Conservation (phyloP, 2,329 filamentous ascomycete genomes). For the Neofusicoccum sp. region DNA sequence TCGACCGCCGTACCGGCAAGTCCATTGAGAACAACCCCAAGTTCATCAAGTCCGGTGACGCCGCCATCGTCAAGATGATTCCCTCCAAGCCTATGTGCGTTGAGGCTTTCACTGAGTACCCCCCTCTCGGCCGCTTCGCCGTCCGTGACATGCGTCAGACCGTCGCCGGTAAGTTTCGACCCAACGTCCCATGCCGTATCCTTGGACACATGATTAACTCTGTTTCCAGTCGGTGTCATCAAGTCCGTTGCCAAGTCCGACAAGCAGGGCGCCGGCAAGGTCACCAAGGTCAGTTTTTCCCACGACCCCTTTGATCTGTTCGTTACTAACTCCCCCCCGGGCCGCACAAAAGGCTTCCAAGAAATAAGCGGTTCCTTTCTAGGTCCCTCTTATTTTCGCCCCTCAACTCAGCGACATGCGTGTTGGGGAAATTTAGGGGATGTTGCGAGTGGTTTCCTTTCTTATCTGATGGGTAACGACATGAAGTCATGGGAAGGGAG, state of each 20-base stretch:
- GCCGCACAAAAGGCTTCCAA: conserved; percentile 34
- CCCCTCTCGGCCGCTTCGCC: conserved; percentile 98
- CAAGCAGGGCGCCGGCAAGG: conserved; percentile 51
- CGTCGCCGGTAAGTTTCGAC: conserved; percentile 36
- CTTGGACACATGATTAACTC: not conserved
- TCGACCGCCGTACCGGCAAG: conserved; percentile 99
- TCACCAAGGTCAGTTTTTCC: conserved; percentile 48
- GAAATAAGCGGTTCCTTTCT: conserved; percentile 36
- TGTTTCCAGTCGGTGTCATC: conserved; percentile 76
- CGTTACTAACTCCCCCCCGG: not conserved
- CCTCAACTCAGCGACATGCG: not conserved
- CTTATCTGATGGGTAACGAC: conserved; percentile 18
- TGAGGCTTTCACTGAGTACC: conserved; percentile 99
- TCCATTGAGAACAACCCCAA: conserved; percentile 88
- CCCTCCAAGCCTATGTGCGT: conserved; percentile 99
- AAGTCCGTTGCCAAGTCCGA: conserved; percentile 60
- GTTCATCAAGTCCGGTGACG: conserved; percentile 99
- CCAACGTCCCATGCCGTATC: not conserved
- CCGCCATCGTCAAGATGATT: conserved; percentile 99
- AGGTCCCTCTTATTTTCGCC: not conserved
- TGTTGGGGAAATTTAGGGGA: no score
- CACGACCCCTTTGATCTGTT: not conserved
- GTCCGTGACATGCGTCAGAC: conserved; percentile 87
- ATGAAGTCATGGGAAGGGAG: conserved; percentile 14
- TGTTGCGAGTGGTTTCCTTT: not conserved